Evolutionary conservation across 1,139 yeast species (phyloP).

Genomic region (Hanseniaspora sp.): DNA sequence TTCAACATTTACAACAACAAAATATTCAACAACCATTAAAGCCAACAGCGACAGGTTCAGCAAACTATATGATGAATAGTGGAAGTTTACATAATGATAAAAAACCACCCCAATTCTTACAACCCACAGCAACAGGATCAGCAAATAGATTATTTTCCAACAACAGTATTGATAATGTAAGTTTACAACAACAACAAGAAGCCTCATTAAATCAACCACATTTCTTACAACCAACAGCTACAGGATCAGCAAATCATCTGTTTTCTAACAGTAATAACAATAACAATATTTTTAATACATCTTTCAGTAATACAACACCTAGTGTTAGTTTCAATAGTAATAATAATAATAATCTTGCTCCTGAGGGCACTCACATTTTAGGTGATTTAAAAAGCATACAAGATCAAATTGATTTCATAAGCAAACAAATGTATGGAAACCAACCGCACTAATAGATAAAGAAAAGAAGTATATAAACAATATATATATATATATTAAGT

Average conservation of each 20-base stretch:
- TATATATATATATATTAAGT: no score
- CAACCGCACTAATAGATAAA: no score
- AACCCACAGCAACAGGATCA: conserved; percentile 50
- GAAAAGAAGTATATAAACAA: no score
- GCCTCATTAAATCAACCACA: neutral
- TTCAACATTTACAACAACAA: conserved; percentile 15
- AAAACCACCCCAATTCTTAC: conserved; percentile 30
- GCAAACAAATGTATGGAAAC: conserved; percentile 9
- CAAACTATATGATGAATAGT: conserved; percentile 25
- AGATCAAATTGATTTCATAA: conserved; percentile 11
- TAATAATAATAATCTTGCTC: conserved; percentile 22
- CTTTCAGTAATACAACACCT: conserved; percentile 14
- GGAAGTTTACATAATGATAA: neutral
- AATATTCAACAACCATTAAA: conserved; percentile 30
- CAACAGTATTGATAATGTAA: neutral
- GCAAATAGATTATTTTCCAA: conserved; percentile 12
- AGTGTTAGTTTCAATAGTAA: conserved; percentile 23
- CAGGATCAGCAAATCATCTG: conserved; percentile 27
- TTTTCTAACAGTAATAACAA: conserved; percentile 17
- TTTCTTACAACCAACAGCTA: conserved; percentile 10
- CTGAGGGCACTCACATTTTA: neutral
- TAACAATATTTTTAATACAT: conserved; percentile 2
- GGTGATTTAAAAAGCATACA: conserved; percentile 10
- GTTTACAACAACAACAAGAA: neutral
- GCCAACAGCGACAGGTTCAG: conserved; percentile 50